phyloP scores from a whole-genome alignment of 106 monocot genomes.

The Apostasia shenzhenica region DNA sequence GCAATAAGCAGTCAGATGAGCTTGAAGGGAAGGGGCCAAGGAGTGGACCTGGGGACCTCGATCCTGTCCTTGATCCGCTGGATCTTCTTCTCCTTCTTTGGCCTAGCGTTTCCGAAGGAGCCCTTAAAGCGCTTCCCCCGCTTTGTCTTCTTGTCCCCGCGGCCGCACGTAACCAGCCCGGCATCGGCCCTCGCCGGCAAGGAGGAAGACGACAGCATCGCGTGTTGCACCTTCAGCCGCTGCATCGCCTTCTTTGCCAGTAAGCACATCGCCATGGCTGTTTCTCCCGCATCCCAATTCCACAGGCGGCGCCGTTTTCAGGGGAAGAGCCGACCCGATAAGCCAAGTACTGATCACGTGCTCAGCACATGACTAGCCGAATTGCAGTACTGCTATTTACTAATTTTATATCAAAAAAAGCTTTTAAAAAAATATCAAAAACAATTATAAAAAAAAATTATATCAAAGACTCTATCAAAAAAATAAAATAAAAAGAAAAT shows the following conservation, averaged over 20 bases:
- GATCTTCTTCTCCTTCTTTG: constrained; percentile 88
- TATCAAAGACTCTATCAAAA: too few relatives aligned
- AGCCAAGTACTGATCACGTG: too few relatives aligned
- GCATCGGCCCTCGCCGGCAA: constrained; percentile 3
- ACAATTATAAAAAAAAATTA: too few relatives aligned
- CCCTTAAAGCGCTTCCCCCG: constrained; percentile 93
- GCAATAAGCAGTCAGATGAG: constrained; percentile 40
- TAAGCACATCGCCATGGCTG: constrained; percentile 13
- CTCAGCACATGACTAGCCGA: too few relatives aligned
- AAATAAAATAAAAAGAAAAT: too few relatives aligned
- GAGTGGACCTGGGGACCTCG: constrained; percentile 88
- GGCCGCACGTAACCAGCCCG: constrained; percentile 47
- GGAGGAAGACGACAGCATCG: not conserved
- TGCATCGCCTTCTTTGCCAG: constrained; percentile 27
- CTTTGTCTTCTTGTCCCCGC: constrained; percentile 93
- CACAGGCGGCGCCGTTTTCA: not conserved
- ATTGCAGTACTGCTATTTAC: too few relatives aligned
- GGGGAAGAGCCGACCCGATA: not conserved
- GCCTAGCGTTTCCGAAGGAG: constrained; percentile 73
- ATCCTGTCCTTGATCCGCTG: constrained; percentile 85
- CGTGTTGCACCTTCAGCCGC: constrained; percentile 14
- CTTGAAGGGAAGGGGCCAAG: constrained; percentile 98
- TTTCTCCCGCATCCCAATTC: not conserved
- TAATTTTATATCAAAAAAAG: too few relatives aligned
- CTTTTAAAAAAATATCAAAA: too few relatives aligned